Evolutionary conservation across 1,284 basidiomycete genomes (phyloP).

Genomic region (Cryptococcus neoformans): DNA sequence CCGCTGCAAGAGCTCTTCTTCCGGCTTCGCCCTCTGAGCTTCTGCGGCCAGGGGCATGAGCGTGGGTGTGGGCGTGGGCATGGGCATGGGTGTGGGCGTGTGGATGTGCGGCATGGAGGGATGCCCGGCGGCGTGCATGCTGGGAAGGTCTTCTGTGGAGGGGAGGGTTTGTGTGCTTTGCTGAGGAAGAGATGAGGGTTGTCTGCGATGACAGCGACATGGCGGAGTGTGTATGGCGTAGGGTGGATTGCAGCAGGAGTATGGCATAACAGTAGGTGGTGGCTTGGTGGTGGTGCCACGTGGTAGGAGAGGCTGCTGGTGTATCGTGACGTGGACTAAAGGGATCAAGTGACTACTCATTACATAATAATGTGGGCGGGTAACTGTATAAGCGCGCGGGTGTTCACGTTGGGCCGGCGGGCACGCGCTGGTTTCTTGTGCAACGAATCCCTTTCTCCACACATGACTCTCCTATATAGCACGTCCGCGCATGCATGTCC

Average conservation of each 20-base stretch:
- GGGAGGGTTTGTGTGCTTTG: constrained; percentile 5
- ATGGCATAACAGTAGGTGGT: not conserved
- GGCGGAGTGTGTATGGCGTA: not conserved
- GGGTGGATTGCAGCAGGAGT: not conserved
- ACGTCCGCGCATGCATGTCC: not conserved
- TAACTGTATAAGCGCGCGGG: not conserved
- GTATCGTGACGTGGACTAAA: not conserved
- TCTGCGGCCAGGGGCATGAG: constrained; percentile 13
- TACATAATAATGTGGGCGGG: too few species aligned
- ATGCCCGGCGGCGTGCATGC: constrained; percentile 8
- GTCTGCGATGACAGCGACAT: constrained; percentile 40
- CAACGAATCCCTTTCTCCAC: not conserved
- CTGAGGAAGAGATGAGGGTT: constrained; percentile 37
- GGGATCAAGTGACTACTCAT: too few species aligned
- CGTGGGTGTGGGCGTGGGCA: constrained; percentile 11
- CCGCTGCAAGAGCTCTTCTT: constrained; percentile 35
- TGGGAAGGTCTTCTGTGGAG: constrained; percentile 3
- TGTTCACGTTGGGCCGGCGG: too few species aligned
- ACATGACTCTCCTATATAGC: not conserved
- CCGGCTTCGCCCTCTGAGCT: constrained; percentile 34
- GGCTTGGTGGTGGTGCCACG: too few species aligned
- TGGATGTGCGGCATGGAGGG: constrained; percentile 5
- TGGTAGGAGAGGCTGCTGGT: too few species aligned
- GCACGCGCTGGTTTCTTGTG: not conserved
- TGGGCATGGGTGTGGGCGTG: constrained; percentile 10